Conservation (phyloP, 495 filamentous ascomycete genomes). For the Aspergillus panamensis region DNA sequence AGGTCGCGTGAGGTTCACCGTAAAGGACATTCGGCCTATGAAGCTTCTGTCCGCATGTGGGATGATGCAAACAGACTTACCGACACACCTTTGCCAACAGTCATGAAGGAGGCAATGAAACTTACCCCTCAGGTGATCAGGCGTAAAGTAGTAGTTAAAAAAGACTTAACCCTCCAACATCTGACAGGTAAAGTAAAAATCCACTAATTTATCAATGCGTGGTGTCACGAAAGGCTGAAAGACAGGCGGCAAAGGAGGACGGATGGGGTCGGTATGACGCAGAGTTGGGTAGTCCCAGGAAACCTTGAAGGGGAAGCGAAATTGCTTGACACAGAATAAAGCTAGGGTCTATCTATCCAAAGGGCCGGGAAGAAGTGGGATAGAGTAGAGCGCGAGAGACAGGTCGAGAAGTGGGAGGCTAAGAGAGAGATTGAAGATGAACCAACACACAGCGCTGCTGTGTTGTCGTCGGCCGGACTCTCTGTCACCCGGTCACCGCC, state of each 20-base stretch:
- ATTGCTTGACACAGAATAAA: background rate
- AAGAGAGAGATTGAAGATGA: slow-evolving; percentile 3
- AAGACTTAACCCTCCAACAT: background rate
- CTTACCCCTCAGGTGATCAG: background rate
- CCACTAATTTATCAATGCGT: background rate
- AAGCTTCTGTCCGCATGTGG: slow-evolving; percentile 7
- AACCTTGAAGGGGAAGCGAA: background rate
- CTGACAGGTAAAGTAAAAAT: background rate
- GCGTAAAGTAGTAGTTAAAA: background rate
- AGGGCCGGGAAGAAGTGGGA: background rate
- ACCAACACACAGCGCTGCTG: slow-evolving; percentile 21
- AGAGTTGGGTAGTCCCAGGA: background rate
- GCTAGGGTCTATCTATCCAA: background rate
- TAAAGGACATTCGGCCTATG: background rate
- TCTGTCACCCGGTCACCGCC: slow-evolving; percentile 29
- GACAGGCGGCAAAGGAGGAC: background rate
- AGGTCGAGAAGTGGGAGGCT: background rate
- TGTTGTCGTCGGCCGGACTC: slow-evolving; percentile 23
- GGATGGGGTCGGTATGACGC: background rate
- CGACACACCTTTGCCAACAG: background rate
- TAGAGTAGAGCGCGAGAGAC: background rate
- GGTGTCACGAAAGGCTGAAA: background rate
- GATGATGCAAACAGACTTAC: slow-evolving; percentile 11
- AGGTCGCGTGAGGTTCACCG: background rate
- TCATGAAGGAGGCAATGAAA: background rate